These are phyloP conservation scores for Nicotiana benthamiana DNA, from an alignment of 257 asterid genomes.

Conservation along the genomic window DNA sequence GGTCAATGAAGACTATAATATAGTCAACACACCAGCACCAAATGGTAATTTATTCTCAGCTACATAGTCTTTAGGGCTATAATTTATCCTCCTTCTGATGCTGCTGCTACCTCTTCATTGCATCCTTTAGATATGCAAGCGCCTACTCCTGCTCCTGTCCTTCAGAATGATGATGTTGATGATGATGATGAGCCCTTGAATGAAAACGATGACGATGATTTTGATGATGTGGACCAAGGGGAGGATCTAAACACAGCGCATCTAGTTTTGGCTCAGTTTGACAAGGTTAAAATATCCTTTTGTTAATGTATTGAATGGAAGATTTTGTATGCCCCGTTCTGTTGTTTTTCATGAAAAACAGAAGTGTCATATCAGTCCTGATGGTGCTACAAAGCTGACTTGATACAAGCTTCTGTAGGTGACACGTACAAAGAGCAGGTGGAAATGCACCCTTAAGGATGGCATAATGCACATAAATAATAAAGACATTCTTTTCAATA, in stretches of 20 bases:
- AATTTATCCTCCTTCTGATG: slow-evolving; percentile 6
- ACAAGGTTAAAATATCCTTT: slow-evolving; percentile 42
- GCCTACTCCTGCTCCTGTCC: slow-evolving; percentile 81
- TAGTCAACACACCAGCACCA: slow-evolving; percentile 85
- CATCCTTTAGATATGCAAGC: slow-evolving; percentile 55
- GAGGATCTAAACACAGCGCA: slow-evolving; percentile 77
- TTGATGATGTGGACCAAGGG: slow-evolving; percentile 81
- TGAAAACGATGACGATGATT: slow-evolving; percentile 87
- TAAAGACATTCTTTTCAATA: slow-evolving; percentile 74
- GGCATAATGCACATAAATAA: slow-evolving; percentile 97
- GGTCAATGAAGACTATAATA: slow-evolving; percentile 86
- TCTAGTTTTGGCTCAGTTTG: slow-evolving; percentile 92
- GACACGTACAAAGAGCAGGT: slow-evolving; percentile 95
- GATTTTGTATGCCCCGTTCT: neutral
- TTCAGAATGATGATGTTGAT: slow-evolving; percentile 54
- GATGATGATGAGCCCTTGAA: slow-evolving; percentile 91
- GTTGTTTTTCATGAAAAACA: neutral
- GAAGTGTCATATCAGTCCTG: neutral
- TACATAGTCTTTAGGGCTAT: neutral
- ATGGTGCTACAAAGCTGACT: slow-evolving; percentile 2
- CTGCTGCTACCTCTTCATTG: slow-evolving; percentile 12
- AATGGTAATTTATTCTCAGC: slow-evolving; percentile 12
- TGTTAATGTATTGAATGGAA: neutral
- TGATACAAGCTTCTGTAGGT: slow-evolving; percentile 35
- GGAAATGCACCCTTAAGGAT: slow-evolving; percentile 92